Conservation (phyloP, 257 asterid genomes). For the Solanum sparsipilum region DNA sequence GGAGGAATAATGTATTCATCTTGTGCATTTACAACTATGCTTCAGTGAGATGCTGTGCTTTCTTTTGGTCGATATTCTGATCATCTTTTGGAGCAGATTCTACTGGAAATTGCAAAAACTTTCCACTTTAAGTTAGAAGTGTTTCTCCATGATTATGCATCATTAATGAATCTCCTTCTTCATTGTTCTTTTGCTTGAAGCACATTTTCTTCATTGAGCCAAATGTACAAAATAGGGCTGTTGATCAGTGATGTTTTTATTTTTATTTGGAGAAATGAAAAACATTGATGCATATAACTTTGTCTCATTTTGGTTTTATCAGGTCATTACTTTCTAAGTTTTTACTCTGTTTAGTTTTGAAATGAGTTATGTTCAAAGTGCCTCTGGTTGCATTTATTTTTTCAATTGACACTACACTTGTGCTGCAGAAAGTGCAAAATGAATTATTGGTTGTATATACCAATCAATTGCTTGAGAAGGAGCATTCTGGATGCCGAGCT, state of each 20-base stretch:
- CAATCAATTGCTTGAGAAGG: slow-evolving; percentile 43
- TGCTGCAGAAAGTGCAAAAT: slow-evolving; percentile 23
- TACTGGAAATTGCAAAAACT: background rate
- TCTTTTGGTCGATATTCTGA: background rate
- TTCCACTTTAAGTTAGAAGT: background rate
- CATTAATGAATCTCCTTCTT: background rate
- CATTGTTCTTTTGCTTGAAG: background rate
- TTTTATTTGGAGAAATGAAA: background rate
- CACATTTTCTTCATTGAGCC: background rate
- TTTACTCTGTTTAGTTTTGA: background rate
- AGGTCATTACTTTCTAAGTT: background rate
- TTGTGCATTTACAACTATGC: background rate
- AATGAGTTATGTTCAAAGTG: background rate
- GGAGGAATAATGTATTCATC: background rate
- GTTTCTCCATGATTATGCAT: background rate
- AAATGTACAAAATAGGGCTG: background rate
- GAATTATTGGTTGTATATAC: slow-evolving; percentile 29
- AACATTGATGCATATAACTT: background rate
- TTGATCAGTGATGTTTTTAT: background rate
- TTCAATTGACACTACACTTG: background rate
- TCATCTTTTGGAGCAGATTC: background rate
- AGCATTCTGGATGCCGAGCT: slow-evolving; percentile 51
- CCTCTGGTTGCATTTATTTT: background rate
- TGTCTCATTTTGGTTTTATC: background rate
- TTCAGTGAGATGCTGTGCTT: background rate